Evolutionary conservation across 2,329 filamentous ascomycete genomes (phyloP).

Genomic region (Colletotrichum coccodes): DNA sequence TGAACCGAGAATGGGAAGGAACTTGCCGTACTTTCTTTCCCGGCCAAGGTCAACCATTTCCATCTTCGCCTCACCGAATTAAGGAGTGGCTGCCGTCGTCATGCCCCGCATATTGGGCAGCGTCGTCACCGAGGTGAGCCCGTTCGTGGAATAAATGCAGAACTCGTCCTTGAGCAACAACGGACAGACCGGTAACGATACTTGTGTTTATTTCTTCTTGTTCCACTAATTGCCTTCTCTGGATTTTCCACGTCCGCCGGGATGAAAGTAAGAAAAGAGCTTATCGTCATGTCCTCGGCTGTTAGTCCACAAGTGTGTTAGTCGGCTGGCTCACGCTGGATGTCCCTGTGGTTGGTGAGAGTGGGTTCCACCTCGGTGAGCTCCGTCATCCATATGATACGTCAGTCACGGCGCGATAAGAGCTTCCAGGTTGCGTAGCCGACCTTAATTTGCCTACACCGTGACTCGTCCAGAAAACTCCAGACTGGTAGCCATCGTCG

Average conservation of each 20-base stretch:
- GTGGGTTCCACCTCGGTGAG: conserved; percentile 14
- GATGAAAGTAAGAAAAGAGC: not conserved
- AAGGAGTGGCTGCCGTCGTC: conserved; percentile 3
- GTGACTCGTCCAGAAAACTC: not conserved
- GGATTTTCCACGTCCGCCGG: not conserved
- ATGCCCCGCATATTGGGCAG: not conserved
- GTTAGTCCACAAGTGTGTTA: not conserved
- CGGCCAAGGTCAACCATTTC: not conserved
- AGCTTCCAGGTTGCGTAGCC: not conserved
- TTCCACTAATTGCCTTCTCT: not conserved
- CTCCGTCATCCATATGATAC: not conserved
- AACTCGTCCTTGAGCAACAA: not conserved
- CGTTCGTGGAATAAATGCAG: not conserved
- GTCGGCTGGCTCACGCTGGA: conserved; percentile 10
- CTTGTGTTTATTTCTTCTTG: not conserved
- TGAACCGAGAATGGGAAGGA: not conserved
- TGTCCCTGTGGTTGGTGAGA: conserved; percentile 3
- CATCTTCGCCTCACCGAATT: conserved; percentile 15
- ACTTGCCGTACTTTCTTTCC: not conserved
- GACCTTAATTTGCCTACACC: not conserved
- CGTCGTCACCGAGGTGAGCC: conserved; percentile 22
- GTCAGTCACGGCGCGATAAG: not conserved
- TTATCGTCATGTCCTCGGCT: not conserved
- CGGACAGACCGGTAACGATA: not conserved
- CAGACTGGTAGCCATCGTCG: not conserved